Evolutionary conservation across 75 land plant genomes (phyloP), one percentile per base, ranked within the genome.

Genomic region (Cupressus sempervirens): DNA sequence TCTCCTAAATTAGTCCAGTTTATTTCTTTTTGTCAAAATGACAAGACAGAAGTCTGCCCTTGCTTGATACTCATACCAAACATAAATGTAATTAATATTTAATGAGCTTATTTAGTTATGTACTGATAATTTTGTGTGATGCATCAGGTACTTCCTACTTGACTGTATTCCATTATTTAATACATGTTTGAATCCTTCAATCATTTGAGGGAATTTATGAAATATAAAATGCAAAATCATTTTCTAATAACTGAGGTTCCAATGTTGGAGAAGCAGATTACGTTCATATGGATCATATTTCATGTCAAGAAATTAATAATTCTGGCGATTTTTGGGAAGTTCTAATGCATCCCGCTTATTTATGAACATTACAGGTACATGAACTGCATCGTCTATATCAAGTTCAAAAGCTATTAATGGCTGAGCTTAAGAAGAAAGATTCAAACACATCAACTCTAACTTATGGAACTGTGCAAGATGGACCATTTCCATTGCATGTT

Each of bases 361-460:
- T 41, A 62, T 82, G 56, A 15, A 52, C 53, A 35, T 32, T 54
- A 2, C 80, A 93, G 94, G 91, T 94, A 35, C 83, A 48, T 89
- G 96, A 95, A 56, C 89, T 95, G 20, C 96, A 95, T 75, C 90
- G 96, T 30, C 88, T 93, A 4, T 93, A 95, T 86, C 86, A 81
- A 86, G 83, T 88, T 43, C 94, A 95, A 81, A 92, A 86, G 84
- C 70, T 84, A 14, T 85, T 95, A 84, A 95, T 93, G 93, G 87
- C 88, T 48, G 94, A 94, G 67, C 30, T 90, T 1, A 84, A 82
- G 79, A 88, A 34, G 75, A 86, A 80, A 56, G 87, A 82, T 46
- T 32, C 85, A 3, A 20, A 45, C 83, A 88, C 83, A 52, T 84
- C 30, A 67, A 54, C 72, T 36, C 50, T 84, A 29, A 84, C 56